Base-by-base conservation (phyloP, 225 moss, liverwort and hornwort species). In the Pleurozium schreberi region DNA sequence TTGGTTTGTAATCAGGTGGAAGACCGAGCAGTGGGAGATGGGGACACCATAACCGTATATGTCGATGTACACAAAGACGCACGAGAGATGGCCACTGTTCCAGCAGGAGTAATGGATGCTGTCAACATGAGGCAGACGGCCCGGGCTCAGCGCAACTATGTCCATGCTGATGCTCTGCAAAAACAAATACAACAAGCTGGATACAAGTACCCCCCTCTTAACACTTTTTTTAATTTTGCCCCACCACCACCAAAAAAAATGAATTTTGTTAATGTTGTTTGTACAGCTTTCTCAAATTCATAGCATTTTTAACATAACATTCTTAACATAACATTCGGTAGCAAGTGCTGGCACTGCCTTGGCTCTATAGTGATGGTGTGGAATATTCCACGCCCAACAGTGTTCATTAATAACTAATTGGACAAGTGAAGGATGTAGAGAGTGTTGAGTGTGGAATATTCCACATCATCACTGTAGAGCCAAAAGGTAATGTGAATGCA, bases 131-230 rank as follows among this genome's bases (percentile, higher is more conserved):
- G 95, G 86, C 90, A 74, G 25, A 61, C 69, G 6, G 93, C 95
- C 18, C 90, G 88, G 49, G 85, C 81, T 77, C 93, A 93, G 18
- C 93, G 83, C 84, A 87, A 95, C 73, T 90, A 89, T 9, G 50
- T 65, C 31, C 70, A 91, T 18, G 94, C 94, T 12, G 93, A 94
- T 81, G 91, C 91, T 57, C 70, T 94, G 18, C 93, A 91, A 55
- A 93, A 84, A 71, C 92, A 94, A 74, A 95, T 95, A 28, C 87
- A 89, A 57, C 88, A 95, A 92, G 94, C 92, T 47, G 94, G 93
- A 82, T 95, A 95, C 92, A 95, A 92, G 95, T 95, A 76, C 23
- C 31, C 18, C 47, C 50, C 49, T 15, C 59, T 4, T 6, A 12
- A 34, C 11, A 3, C 30, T 19, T 47, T 18, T 21, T 15, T 28